phyloP scores from a whole-genome alignment of 345 rosid genomes.

The Cochlearia excelsa region DNA sequence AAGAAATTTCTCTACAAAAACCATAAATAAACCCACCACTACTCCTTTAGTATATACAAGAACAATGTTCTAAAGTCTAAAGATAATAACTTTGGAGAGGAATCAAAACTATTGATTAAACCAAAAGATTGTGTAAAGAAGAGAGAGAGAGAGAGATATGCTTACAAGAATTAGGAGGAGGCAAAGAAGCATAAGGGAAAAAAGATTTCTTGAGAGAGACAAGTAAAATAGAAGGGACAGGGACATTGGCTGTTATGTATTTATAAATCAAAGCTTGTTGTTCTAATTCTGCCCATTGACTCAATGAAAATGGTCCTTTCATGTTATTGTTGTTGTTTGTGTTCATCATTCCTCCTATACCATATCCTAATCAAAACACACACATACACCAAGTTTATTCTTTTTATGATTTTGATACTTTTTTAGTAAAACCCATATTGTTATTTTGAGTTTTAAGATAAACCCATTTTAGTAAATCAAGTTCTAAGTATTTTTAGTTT shows the following conservation, averaged over 20 bases:
- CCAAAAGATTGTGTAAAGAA: background rate
- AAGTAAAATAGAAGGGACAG: slow-evolving; percentile 74
- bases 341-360: slow-evolving; percentile 48
- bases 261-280: slow-evolving; percentile 94
- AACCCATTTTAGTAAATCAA: too few relatives aligned
- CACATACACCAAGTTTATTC: background rate
- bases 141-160: slow-evolving; percentile 8
- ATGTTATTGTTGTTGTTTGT: slow-evolving; percentile 53
- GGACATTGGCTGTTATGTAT: slow-evolving; percentile 68
- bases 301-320: slow-evolving; percentile 60
- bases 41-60: background rate
- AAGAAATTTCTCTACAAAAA: slow-evolving; percentile 11
- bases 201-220: slow-evolving; percentile 72
- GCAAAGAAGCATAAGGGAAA: slow-evolving; percentile 50
- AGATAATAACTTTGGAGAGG: slow-evolving; percentile 6
- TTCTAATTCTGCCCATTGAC: slow-evolving; percentile 93
- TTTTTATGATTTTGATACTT: too few relatives aligned
- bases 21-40: slow-evolving; percentile 4
- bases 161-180: slow-evolving; percentile 53
- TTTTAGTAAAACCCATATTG: too few relatives aligned
- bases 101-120: too few relatives aligned
- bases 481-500: too few relatives aligned
- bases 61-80: background rate
- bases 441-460: too few relatives aligned
- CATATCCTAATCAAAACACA: slow-evolving; percentile 36